A percentile compares a stretch with the other conserved stretches of the same genome.
These are phyloP conservation scores for Cylindrotheca fusiformis DNA, from an alignment of 108 stramenopile species.

Conservation along the genomic window DNA sequence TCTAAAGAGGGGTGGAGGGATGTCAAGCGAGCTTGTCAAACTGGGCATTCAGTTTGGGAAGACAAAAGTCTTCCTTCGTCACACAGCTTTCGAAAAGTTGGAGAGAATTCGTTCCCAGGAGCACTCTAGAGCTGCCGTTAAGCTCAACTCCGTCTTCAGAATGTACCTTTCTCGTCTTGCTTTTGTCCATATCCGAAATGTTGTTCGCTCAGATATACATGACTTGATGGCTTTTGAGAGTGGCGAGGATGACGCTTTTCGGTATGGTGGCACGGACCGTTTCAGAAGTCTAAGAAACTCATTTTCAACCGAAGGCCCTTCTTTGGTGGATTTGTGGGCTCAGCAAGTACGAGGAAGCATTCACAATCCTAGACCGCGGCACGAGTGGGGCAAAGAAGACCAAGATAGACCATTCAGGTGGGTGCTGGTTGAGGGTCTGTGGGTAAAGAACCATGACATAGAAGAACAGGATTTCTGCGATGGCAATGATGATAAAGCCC, in stretches of 20 bases:
- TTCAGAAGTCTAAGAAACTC: constrained; percentile 17
- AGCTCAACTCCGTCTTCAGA: constrained; percentile 51
- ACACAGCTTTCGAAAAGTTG: constrained; percentile 70
- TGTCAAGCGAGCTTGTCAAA: constrained; percentile 42
- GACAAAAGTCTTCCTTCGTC: constrained; percentile 86
- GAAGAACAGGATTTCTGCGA: not conserved
- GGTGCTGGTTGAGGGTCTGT: constrained; percentile 50
- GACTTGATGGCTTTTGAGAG: constrained; percentile 26
- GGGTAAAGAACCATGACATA: constrained; percentile 45
- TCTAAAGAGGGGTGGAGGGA: constrained; percentile 9
- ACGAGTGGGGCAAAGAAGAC: constrained; percentile 39
- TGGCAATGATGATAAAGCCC: no score
- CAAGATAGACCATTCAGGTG: constrained; percentile 40
- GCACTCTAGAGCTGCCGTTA: constrained; percentile 42
- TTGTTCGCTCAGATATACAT: constrained; percentile 40
- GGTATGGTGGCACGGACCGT: constrained; percentile 1
- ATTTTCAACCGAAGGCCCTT: constrained; percentile 15
- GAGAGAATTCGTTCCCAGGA: constrained; percentile 59
- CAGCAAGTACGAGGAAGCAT: constrained; percentile 40
- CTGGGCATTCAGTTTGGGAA: constrained; percentile 85
- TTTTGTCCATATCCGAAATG: constrained; percentile 47
- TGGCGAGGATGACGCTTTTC: constrained; percentile 7
- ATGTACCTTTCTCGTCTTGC: constrained; percentile 51
- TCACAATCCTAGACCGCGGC: constrained; percentile 51
- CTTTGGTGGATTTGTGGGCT: constrained; percentile 39